Base-by-base conservation (phyloP, 2,329 filamentous ascomycete genomes). In the Sarocladium kiliense region DNA sequence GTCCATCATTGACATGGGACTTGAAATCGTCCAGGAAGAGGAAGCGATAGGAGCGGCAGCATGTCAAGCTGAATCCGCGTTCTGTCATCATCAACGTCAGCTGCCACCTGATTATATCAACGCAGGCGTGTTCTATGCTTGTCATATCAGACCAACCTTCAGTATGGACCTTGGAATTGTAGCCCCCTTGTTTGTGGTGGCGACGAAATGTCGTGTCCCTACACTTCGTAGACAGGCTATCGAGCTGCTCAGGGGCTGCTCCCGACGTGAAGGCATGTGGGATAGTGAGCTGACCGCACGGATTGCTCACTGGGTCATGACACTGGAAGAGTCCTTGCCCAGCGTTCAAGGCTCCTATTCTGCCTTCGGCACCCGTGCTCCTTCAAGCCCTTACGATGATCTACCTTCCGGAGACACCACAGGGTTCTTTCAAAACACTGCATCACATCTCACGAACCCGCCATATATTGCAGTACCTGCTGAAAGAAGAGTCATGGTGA, bases 191-290 rank as follows among this genome's bases (percentile, higher is more conserved):
- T 87, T 83, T 59, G 77, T 86, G 4, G 80, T 84, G n/a, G 84
- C 81, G 6, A 86, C 81, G 6, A 86, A 86, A 63, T 88, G 84
- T 62, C 77, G 84, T 11, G 78, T 86, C 57, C 76, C 78, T 0
- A 60, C 70, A 1, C 74, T 80, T 32, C 78, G 85, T 19, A 74
- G 82, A 18, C 78, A 81, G 58, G 85, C 85, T 7, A 83, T 88
- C 41, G 75, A 81, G 64, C 66, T 88, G 36, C 68, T 88, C 55
- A 74, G 76, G 53, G 81, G 76, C 60, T 84, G 79, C 62, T 78
- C 82, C 7, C 75, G 84, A 45, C 74, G 84, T 50, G 86, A 88
- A 67, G 85, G 82, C 21, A 84, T 88, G 76, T 88, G 85, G 85
- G 85, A 89, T 62, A 85, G 80, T 61, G 77, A 81, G 59, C 72